A percentile compares a stretch with the other conserved stretches of the same genome.
These are phyloP conservation scores for Aspergillus costaricaensis DNA, from an alignment of 2,329 filamentous ascomycete species.

Conservation along the genomic window DNA sequence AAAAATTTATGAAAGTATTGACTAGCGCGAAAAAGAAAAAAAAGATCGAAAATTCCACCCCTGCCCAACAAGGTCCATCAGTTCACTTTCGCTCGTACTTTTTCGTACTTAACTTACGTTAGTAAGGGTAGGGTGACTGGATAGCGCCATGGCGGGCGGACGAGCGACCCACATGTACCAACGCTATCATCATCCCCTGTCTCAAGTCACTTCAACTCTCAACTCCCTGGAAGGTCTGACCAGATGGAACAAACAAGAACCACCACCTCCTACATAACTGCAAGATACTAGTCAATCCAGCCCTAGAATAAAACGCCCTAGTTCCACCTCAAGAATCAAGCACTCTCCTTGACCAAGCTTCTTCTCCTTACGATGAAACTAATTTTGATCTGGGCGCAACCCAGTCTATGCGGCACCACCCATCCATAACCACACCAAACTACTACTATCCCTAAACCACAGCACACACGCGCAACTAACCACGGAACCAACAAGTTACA, in stretches of 20 bases:
- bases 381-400: too few species aligned
- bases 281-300: background rate
- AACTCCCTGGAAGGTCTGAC: background rate
- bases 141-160: conserved; percentile 1
- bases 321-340: conserved; percentile 2
- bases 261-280: background rate
- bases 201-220: background rate
- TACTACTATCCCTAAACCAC: background rate
- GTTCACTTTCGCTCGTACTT: background rate
- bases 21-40: background rate
- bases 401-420: background rate
- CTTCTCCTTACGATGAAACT: background rate
- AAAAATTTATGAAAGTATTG: too few species aligned
- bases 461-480: background rate
- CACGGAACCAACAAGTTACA: background rate
- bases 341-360: background rate
- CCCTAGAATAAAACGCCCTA: background rate
- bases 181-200: conserved; percentile 8
- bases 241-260: background rate
- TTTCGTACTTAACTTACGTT: conserved; percentile 4
- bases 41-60: background rate
- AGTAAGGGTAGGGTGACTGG: conserved; percentile 2
- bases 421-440: background rate
- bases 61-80: conserved; percentile 1
- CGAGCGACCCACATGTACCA: background rate